Evolutionary conservation across 2,329 filamentous ascomycete species (phyloP), one percentile per base, ranked within the genome.

Genomic region (Exophiala viscosa): DNA sequence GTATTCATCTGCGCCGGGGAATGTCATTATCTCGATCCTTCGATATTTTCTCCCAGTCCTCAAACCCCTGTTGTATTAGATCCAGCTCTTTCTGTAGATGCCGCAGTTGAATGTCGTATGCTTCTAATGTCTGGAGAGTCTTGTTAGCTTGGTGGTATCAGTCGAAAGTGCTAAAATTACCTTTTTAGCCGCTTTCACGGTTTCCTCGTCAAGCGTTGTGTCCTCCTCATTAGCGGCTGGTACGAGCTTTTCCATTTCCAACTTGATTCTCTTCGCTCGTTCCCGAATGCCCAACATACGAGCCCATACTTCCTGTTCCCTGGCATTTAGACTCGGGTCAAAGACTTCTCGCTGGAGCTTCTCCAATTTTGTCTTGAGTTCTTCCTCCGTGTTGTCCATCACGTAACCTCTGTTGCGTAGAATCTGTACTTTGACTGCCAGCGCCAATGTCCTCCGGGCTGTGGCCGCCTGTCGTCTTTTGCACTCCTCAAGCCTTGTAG

Each of bases 291-390:
- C 77, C 43, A 84, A 74, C 82, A 86, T 84, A 35, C 83, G 72
- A 28, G 83, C 83, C 83, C 83, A 86, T 50, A 85, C 81, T 67
- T 85, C 82, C 65, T 86, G 83, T 53, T 79, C 79, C 17, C 82
- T 71, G 3, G 81, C 83, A 40, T 75, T 76, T 42, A 85, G 72
- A 4, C 77, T 76, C 0, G 83, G 82, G 61, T 86, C 82, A 46
- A 81, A 79, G 2, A 83, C 79, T 45, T 74, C 73, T 47, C 76
- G 76, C 65, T 84, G 80, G 44, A 86, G 69, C 52, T 74, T 73
- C n/a, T 76, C 62, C 43, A 86, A 70, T 64, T 82, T 83, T 68
- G 80, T 80, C 69, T 81, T 81, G 50, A 86, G 63, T 57, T 80
- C 79, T 65, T 85, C 83, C 66, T 86, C 83, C 3, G 76, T 75